Conservation (phyloP, 2,329 filamentous ascomycete genomes). For the Cytospora schulzeri region DNA sequence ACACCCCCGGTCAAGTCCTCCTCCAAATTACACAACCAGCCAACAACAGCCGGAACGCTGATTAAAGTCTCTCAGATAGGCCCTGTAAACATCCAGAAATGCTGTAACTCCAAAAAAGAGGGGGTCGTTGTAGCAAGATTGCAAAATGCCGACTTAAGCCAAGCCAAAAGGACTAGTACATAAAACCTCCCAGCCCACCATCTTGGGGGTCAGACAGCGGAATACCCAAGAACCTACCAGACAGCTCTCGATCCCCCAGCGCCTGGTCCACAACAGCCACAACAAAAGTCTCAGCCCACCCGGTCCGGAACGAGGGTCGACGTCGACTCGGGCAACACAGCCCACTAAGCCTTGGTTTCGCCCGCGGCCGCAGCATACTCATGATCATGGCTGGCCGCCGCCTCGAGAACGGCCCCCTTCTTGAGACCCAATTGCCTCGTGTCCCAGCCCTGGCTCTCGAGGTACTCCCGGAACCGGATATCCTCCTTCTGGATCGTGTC, state of each 20-base stretch:
- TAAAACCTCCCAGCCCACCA: background rate
- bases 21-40: background rate
- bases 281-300: background rate
- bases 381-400: background rate
- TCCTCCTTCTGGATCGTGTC: constrained; percentile 85
- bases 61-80: background rate
- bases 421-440: constrained; percentile 55
- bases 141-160: background rate
- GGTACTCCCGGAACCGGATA: constrained; percentile 70
- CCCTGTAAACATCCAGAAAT: background rate
- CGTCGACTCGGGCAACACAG: background rate
- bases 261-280: background rate
- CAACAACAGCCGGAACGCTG: background rate
- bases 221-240: background rate
- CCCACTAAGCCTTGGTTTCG: constrained; percentile 1
- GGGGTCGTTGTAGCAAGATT: background rate
- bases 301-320: background rate
- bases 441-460: constrained; percentile 77
- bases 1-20: background rate
- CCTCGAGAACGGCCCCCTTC: constrained; percentile 38
- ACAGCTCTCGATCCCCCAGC: background rate
- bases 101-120: background rate
- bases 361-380: background rate
- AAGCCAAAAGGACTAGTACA: background rate
- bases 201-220: background rate